Evolutionary conservation across 108 stramenopile species (phyloP), one percentile per base, ranked within the genome.

Genomic region (Pseudonitzschia pungens): DNA sequence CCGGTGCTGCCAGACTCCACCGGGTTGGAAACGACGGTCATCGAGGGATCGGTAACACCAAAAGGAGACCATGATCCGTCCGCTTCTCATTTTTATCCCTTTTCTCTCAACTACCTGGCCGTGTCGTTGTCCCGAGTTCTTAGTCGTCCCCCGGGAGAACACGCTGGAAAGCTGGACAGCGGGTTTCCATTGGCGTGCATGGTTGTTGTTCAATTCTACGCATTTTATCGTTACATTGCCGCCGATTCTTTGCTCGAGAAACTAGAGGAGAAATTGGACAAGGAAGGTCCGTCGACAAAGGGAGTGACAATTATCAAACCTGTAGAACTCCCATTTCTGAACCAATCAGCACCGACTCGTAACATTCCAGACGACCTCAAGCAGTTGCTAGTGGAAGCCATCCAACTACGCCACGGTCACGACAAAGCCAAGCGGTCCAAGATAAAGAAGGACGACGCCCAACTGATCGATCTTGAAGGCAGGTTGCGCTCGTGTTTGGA

Each of bases 191-290:
- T 73, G 36, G 91, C 88, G 24, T 87, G 89, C 68, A 89, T 94
- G 85, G 62, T 94, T 42, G 88, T 92, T 10, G 80, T 86, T 41
- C 84, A 78, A 70, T 94, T 94, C 54, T 94, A 82, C 68, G 77
- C 84, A 33, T 86, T 94, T 24, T 94, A 92, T 60, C 80, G 91
- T 1, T 69, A 72, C 52, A 69, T 82, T 28, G 74, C 83, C n/a
- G 78, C 87, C 10, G 86, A 84, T 69, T 59, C 81, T 20, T 77
- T 92, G 26, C 40, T 65, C 11, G 76, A 67, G 2, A 24, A 45
- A 33, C 43, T 84, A 12, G 42, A 59, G 21, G 20, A 20, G 53
- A 74, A 73, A 48, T 54, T 77, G 6, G 53, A 40, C 33, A 54
- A 68, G 7, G 32, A 64, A 20, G 79, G 59, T 26, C 54, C 67